Conservation (phyloP, 495 filamentous ascomycete species). For the Podospora pseudopauciseta region DNA sequence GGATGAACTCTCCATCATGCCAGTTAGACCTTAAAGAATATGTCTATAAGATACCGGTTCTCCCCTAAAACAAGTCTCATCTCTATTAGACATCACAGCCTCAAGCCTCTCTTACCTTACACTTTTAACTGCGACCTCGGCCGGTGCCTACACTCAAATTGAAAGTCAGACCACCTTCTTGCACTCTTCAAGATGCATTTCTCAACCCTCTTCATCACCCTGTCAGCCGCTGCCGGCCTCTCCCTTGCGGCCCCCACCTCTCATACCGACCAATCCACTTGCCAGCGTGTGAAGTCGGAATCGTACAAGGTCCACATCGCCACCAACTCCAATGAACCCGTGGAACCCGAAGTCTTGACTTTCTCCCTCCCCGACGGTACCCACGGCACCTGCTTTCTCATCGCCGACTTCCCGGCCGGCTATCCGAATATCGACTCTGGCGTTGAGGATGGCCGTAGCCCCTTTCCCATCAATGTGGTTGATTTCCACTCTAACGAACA, state of each 20-base stretch:
- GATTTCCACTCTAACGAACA: conserved; percentile 17
- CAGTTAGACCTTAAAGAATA: not conserved
- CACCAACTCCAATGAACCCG: conserved; percentile 12
- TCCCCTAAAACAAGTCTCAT: not conserved
- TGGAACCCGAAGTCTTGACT: not conserved
- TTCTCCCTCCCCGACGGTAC: conserved; percentile 22
- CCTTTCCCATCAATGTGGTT: conserved; percentile 28
- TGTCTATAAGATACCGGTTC: not conserved
- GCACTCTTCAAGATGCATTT: conserved; percentile 29
- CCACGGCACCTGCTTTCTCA: conserved; percentile 34
- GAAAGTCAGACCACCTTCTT: not conserved
- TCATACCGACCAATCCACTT: not conserved
- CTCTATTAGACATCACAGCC: not conserved
- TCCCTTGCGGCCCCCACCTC: not conserved
- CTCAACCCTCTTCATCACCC: conserved; percentile 22
- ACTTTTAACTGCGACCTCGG: not conserved
- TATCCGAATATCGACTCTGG: conserved; percentile 24
- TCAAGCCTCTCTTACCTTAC: not conserved
- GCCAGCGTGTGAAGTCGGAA: not conserved
- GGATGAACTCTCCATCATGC: not conserved
- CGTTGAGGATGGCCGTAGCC: conserved; percentile 10
- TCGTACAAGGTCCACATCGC: conserved; percentile 1
- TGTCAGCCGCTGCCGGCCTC: conserved; percentile 19
- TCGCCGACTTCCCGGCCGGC: conserved; percentile 33
- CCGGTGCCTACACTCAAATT: not conserved